Evolutionary conservation across 306 rosid genomes (phyloP).

Genomic region (Trichosanthes cucumerina): DNA sequence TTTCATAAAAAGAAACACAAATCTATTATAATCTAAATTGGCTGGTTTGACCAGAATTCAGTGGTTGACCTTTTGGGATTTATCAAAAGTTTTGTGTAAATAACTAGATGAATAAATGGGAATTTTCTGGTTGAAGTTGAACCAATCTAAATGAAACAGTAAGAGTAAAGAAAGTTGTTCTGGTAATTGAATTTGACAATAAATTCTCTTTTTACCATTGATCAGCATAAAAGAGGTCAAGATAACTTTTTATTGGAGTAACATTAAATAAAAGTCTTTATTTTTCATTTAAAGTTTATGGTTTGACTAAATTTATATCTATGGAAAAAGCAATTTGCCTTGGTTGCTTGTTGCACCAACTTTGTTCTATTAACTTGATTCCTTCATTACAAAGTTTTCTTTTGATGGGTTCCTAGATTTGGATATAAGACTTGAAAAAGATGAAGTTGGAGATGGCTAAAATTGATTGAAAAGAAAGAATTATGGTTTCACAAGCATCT

Average conservation of each 20-base stretch:
- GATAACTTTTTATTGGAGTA: not conserved
- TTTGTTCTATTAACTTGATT: not conserved
- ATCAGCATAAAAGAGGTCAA: not conserved
- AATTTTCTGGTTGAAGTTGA: conserved; percentile 1
- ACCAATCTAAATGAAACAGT: not conserved
- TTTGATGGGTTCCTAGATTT: not conserved
- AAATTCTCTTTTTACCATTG: not conserved
- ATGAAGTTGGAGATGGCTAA: not conserved
- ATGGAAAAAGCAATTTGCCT: not conserved
- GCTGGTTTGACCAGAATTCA: not conserved
- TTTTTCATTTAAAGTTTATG: not conserved
- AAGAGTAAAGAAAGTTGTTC: not conserved
- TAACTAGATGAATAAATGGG: not conserved
- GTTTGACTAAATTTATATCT: not conserved
- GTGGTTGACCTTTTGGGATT: not conserved
- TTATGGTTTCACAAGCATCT: not conserved
- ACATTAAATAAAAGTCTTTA: not conserved
- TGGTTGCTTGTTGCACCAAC: not conserved
- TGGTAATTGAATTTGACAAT: not conserved
- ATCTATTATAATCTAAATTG: not conserved
- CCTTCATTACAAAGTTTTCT: not conserved
- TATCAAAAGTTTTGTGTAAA: not conserved
- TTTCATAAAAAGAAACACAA: not conserved
- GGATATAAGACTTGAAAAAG: not conserved
- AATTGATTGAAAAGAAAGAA: not conserved